Evolutionary conservation across 1,139 yeast species (phyloP), one percentile per base, ranked within the genome.

Genomic region (Diutina scorzettiae): DNA sequence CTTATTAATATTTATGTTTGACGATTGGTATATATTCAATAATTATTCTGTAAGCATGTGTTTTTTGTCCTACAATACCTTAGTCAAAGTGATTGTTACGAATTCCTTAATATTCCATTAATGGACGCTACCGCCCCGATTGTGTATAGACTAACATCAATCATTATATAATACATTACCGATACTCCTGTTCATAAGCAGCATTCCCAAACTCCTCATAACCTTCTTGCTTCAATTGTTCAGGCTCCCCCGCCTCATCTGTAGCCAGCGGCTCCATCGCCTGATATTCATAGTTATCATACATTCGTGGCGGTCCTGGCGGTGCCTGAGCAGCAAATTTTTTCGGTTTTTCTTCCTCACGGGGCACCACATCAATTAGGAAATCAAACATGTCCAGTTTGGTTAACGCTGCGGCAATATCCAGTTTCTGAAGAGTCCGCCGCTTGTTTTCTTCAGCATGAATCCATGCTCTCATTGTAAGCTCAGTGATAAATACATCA

Each of bases 381-480:
- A 91, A 91, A 57, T 91, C 98, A 69, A 89, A 91, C 96, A 91
- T 89, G 59, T 91, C 98, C 43, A 91, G 79, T 57, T 85, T 86
- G 48, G 91, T 93, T 47, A 91, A 69, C 2, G 98, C 98, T 30
- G 94, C 93, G 2, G 96, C 95, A 48, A 91, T 87, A 57, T 91
- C 98, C 2, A 89, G 81, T 53, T 89, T 81, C 61, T 91, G 98
- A 47, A 91, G 64, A 9, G 98, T 91, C 49, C 98, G 70, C 50
- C 98, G 73, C 57, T 91, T 91, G 63, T 85, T 86, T 53, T 86
- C 96, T 58, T 91, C 97, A 1, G 97, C 96, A 53, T 89, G 96
- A 48, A 91, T 86, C 98, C 98, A 91, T 3, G 98, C 97, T 46
- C 98, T 71, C 96, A 91, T 87, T 11, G 98, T 89, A 45, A 91